These are phyloP conservation scores for Xylaria venustula DNA, from an alignment of 495 filamentous ascomycete species.

Conservation along the genomic window DNA sequence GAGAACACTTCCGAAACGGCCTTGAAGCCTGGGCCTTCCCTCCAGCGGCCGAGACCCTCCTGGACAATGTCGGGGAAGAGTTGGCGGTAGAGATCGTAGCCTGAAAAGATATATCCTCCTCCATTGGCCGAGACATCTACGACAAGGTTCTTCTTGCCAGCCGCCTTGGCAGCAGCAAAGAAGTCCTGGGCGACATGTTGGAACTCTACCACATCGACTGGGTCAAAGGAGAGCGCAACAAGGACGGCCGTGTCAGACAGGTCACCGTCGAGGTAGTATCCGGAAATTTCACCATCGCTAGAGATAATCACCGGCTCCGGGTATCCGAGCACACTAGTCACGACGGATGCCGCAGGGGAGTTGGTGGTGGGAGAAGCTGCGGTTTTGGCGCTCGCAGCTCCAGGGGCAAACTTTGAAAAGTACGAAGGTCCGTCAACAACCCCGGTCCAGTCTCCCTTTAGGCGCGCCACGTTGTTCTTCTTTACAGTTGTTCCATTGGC, in stretches of 20 bases:
- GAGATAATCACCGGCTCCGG: slow-evolving; percentile 46
- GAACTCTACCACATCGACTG: slow-evolving; percentile 31
- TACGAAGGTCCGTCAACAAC: slow-evolving; percentile 40
- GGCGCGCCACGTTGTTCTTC: slow-evolving; percentile 36
- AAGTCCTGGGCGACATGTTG: slow-evolving; percentile 42
- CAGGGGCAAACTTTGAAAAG: slow-evolving; percentile 35
- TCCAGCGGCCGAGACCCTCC: slow-evolving; percentile 31
- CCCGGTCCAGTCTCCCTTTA: slow-evolving; percentile 31
- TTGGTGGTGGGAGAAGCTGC: slow-evolving; percentile 18
- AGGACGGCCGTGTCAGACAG: slow-evolving; percentile 48
- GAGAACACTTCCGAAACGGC: slow-evolving; percentile 32
- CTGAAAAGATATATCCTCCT: slow-evolving; percentile 49
- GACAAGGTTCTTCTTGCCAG: slow-evolving; percentile 49
- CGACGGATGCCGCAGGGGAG: slow-evolving; percentile 16
- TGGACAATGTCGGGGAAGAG: slow-evolving; percentile 44
- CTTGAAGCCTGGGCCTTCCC: slow-evolving; percentile 31
- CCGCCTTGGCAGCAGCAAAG: slow-evolving; percentile 35
- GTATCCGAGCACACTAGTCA: slow-evolving; percentile 43
- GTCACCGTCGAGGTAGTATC: slow-evolving; percentile 47
- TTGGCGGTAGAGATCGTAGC: slow-evolving; percentile 46
- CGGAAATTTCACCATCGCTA: slow-evolving; percentile 42
- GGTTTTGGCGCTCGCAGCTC: slow-evolving; percentile 14
- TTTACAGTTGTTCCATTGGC: slow-evolving; percentile 38
- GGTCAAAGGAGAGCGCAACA: slow-evolving; percentile 25
- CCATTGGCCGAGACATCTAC: slow-evolving; percentile 54